phyloP scores from a whole-genome alignment of 202 grass and related monocot genomes.

The Zoysia matrella region DNA sequence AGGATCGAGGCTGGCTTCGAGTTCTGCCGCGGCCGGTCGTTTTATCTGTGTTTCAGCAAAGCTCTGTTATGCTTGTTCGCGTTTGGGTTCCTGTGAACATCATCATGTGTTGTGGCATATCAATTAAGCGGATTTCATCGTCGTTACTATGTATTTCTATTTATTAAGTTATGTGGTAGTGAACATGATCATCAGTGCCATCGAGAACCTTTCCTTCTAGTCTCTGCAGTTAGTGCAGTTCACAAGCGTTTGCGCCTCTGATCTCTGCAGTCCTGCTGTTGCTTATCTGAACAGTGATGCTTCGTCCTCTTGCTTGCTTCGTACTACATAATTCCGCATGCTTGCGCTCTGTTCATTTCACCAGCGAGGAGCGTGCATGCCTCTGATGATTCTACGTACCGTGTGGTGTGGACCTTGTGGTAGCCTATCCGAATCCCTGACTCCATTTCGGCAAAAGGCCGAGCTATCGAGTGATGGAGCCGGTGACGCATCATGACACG shows the following conservation, averaged over 20 bases:
- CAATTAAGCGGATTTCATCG: background rate
- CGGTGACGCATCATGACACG: background rate
- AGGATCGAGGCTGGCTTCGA: background rate
- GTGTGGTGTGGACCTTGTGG: background rate
- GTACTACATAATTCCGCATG: too few species aligned
- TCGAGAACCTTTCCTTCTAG: background rate
- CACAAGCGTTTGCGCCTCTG: background rate
- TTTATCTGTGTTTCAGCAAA: conserved; percentile 31
- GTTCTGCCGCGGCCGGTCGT: conserved; percentile 24
- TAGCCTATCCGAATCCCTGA: background rate
- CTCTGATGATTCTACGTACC: background rate
- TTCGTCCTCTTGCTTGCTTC: too few species aligned
- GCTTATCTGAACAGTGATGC: too few species aligned
- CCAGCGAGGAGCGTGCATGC: too few species aligned
- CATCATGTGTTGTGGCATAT: conserved; percentile 15
- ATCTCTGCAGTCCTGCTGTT: background rate
- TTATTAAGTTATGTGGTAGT: conserved; percentile 29
- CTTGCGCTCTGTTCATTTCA: too few species aligned
- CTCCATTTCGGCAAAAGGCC: background rate
- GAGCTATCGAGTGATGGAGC: background rate
- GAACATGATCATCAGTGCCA: background rate
- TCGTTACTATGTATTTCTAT: conserved; percentile 11
- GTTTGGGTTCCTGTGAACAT: conserved; percentile 28
- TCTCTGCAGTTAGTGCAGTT: background rate
- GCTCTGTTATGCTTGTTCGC: background rate